phyloP scores from a whole-genome alignment of 768 basidiomycete genomes.

The Lactifluus volemus region DNA sequence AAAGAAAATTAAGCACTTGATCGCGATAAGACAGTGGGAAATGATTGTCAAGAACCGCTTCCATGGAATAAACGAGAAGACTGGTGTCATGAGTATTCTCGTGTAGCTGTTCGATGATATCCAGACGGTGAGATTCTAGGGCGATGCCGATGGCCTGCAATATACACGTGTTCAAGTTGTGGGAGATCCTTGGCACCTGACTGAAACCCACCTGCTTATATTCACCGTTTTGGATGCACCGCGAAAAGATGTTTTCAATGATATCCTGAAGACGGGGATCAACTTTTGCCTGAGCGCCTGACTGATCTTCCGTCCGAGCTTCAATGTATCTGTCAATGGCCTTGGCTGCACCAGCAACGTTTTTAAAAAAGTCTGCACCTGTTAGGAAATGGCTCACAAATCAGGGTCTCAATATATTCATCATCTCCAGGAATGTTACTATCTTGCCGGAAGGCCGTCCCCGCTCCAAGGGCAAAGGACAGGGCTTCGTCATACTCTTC shows the following conservation, averaged over 20 bases:
- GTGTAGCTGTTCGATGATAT: slow-evolving; percentile 76
- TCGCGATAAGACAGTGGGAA: slow-evolving; percentile 82
- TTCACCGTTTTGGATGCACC: slow-evolving; percentile 83
- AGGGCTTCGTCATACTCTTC: slow-evolving; percentile 94
- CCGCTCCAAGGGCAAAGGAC: slow-evolving; percentile 89
- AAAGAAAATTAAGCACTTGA: slow-evolving; percentile 67
- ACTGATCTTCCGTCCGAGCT: slow-evolving; percentile 49
- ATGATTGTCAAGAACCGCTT: slow-evolving; percentile 82
- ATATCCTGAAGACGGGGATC: slow-evolving; percentile 75
- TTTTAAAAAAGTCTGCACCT: background rate
- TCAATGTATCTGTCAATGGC: slow-evolving; percentile 92
- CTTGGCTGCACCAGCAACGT: slow-evolving; percentile 49
- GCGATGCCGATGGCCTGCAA: slow-evolving; percentile 88
- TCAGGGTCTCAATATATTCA: slow-evolving; percentile 91
- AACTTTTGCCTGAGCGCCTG: slow-evolving; percentile 44
- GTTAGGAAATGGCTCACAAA: slow-evolving; percentile 52
- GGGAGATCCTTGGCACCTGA: background rate
- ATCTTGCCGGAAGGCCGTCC: slow-evolving; percentile 75
- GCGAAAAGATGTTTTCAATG: slow-evolving; percentile 81
- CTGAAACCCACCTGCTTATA: slow-evolving; percentile 64
- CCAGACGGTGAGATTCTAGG: slow-evolving; percentile 81
- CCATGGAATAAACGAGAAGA: slow-evolving; percentile 85
- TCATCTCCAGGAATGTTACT: slow-evolving; percentile 51
- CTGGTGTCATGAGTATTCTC: slow-evolving; percentile 62
- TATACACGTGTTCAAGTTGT: slow-evolving; percentile 8